Evolutionary conservation across 2,329 filamentous ascomycete genomes (phyloP), one percentile per base, ranked within the genome.

Genomic region (Aspergillus pseudotamarii): DNA sequence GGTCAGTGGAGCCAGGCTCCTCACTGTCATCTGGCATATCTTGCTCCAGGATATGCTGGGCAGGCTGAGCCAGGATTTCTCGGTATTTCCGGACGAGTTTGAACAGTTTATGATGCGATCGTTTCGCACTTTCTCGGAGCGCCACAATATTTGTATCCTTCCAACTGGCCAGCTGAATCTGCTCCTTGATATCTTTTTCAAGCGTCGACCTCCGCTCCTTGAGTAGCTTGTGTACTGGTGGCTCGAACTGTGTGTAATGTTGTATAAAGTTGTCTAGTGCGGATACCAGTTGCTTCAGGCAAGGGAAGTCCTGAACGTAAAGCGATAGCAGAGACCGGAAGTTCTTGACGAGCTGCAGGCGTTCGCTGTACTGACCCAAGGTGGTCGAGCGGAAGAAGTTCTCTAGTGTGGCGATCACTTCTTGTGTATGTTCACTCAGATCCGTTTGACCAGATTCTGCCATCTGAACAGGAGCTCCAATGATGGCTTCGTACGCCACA

Each of bases 61-160:
- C 89, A 6, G 94, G 88, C 74, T 94, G 91, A 23, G 88, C 88
- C 21, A 99, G 84, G 12, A 96, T 79, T 21, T 85, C 85, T 48
- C 95, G 88, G 79, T 97, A 99, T 79, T 97, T 98, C 60, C 92
- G 87, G 51, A 99, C 91, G 41, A 97, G 83, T 70, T 92, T 92
- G 81, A 97, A 97, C 2, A 99, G 85, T 77, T 97, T 97, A 71
- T 91, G 88, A 74, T 99, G 95, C 23, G 94, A 97, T 64, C 90
- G 90, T 71, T 91, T 90, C 1, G 95, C 93, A 76, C 94, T 98
- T 73, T 97, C 93, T 68, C 90, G 88, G 19, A 99, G 82, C 1
- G 93, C 92, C 55, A 90, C 90, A 65, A 99, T 96, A 72, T 98
- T 99, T 26, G 92, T 97, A 70, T 99, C 95, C 76, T 96, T 97